phyloP scores from a whole-genome alignment of 176 grass and related monocot genomes.

The Olyra latifolia region DNA sequence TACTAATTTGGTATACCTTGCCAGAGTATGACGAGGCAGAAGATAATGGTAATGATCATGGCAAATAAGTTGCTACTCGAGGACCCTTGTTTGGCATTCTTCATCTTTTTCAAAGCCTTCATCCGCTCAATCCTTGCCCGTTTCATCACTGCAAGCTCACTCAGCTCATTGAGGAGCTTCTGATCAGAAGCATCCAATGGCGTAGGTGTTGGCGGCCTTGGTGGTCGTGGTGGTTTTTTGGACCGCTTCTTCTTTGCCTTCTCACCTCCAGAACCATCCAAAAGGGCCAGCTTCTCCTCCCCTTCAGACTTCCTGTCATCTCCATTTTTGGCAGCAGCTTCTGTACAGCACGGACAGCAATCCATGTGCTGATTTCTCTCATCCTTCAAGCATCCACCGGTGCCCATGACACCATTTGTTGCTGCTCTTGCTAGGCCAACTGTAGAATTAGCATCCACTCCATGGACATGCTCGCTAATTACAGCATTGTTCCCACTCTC shows the following conservation, averaged over 20 bases:
- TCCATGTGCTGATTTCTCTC: conserved; percentile 32
- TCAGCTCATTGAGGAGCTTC: conserved; percentile 82
- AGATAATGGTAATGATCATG: conserved; percentile 79
- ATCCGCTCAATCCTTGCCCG: conserved; percentile 88
- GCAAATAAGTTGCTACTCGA: conserved; percentile 56
- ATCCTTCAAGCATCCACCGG: conserved; percentile 34
- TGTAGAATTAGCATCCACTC: conserved; percentile 31
- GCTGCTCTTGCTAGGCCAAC: conserved; percentile 21
- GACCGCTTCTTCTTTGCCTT: conserved; percentile 76
- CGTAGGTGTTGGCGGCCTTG: conserved; percentile 54
- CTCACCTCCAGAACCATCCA: conserved; percentile 49
- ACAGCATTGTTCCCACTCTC: conserved; percentile 53
- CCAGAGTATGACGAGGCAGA: conserved; percentile 94
- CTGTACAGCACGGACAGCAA: conserved; percentile 14
- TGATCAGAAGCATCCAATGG: conserved; percentile 71
- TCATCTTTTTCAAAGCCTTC: conserved; percentile 93
- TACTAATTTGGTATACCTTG: conserved; percentile 71
- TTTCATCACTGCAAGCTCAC: conserved; percentile 77
- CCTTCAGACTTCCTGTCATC: conserved; percentile 47
- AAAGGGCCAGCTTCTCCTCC: conserved; percentile 47
- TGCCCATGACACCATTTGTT: conserved; percentile 5
- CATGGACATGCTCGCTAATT: conserved; percentile 31
- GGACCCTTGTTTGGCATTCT: conserved; percentile 64
- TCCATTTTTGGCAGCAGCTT: conserved; percentile 36
- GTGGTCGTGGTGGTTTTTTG: conserved; percentile 79